Evolutionary conservation across 1,284 basidiomycete genomes (phyloP).

Genomic region (Melanopsichium pennsylvanicum): DNA sequence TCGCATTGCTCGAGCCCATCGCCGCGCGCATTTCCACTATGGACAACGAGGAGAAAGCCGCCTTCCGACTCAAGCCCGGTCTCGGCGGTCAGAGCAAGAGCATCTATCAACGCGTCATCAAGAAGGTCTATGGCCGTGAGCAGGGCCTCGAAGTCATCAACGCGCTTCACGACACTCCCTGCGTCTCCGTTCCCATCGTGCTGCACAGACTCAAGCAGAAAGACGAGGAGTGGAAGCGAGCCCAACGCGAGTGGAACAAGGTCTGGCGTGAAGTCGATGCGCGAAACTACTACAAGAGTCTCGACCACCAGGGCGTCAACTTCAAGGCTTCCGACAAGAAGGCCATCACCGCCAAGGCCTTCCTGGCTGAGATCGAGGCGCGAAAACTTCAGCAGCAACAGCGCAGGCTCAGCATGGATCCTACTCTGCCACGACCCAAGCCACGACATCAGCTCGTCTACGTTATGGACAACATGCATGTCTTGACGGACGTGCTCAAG

Average conservation of each 20-base stretch:
- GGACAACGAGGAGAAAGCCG: slow-evolving; percentile 83
- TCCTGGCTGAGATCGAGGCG: slow-evolving; percentile 86
- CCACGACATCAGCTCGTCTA: slow-evolving; percentile 77
- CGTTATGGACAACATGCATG: slow-evolving; percentile 78
- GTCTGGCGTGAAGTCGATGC: slow-evolving; percentile 97
- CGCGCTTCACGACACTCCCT: slow-evolving; percentile 90
- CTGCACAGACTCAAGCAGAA: slow-evolving; percentile 88
- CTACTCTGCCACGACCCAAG: slow-evolving; percentile 54
- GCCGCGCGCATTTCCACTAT: slow-evolving; percentile 86
- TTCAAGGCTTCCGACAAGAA: slow-evolving; percentile 98
- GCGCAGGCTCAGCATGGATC: slow-evolving; percentile 54
- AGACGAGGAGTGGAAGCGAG: slow-evolving; percentile 95
- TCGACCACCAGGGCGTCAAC: slow-evolving; percentile 92
- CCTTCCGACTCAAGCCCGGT: slow-evolving; percentile 84
- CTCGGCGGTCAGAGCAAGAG: slow-evolving; percentile 87
- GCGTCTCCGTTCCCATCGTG: slow-evolving; percentile 89
- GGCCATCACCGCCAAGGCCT: slow-evolving; percentile 85
- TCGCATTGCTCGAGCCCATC: slow-evolving; percentile 89
- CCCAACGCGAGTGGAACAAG: slow-evolving; percentile 93
- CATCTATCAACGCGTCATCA: slow-evolving; percentile 92
- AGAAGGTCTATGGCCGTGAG: slow-evolving; percentile 90
- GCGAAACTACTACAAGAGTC: slow-evolving; percentile 88
- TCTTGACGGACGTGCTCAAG: slow-evolving; percentile 87
- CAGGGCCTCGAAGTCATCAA: slow-evolving; percentile 84
- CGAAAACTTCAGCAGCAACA: slow-evolving; percentile 77